Conservation (phyloP, 2,329 filamentous ascomycete genomes). For the Ophiostoma angusticollis region DNA sequence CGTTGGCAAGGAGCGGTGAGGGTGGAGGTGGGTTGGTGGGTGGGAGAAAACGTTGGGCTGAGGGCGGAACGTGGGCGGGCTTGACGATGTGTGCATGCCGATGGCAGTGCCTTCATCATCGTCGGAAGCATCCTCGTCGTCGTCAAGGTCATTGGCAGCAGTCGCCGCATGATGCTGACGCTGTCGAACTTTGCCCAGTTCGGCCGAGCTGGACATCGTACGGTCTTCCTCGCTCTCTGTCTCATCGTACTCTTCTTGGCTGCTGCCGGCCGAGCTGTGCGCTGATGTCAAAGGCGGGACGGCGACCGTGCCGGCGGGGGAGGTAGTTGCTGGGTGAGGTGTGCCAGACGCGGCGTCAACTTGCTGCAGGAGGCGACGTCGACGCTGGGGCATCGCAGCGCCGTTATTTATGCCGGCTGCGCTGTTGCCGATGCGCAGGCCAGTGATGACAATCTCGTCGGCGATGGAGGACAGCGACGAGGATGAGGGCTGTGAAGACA, state of each 20-base stretch:
- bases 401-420: constrained; percentile 27
- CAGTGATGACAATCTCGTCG: constrained; percentile 85
- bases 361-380: constrained; percentile 35
- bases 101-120: constrained; percentile 77
- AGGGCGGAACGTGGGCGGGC: constrained; percentile 55
- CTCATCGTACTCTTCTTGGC: constrained; percentile 90
- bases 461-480: constrained; percentile 77
- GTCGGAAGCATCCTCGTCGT: constrained; percentile 35
- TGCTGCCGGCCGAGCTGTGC: constrained; percentile 42
- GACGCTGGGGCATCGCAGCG: constrained; percentile 47
- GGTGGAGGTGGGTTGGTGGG: constrained; percentile 44
- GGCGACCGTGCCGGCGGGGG: constrained; percentile 23
- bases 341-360: constrained; percentile 9
- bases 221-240: constrained; percentile 81
- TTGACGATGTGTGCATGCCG: constrained; percentile 40
- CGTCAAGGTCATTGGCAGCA: constrained; percentile 25
- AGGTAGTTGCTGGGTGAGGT: constrained; percentile 13
- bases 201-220: constrained; percentile 44
- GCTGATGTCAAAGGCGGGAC: constrained; percentile 9
- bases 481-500: constrained; percentile 83
- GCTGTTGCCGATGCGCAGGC: constrained; percentile 59
- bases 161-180: constrained; percentile 7
- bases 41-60: constrained; percentile 90
- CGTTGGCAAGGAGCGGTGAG: constrained; percentile 37
- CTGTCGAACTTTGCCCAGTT: constrained; percentile 30